Base-by-base conservation (phyloP, 106 monocot species). In the Alisma plantagoaquatica region DNA sequence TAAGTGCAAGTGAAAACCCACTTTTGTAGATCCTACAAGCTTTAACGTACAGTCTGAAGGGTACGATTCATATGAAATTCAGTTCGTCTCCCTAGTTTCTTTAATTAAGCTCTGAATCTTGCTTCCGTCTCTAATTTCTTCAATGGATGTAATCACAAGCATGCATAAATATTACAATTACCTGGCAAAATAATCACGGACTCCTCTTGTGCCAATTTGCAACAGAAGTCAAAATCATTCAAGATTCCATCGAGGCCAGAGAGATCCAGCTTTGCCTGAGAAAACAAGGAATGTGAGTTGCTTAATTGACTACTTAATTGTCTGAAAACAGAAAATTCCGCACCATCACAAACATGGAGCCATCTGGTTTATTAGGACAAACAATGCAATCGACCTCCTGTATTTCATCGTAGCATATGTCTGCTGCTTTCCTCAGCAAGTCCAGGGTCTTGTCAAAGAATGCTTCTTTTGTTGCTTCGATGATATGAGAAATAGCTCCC, bases 331-430 rank as follows among this genome's bases (percentile, higher is more conserved):
- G 3, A 44, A 22, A 33, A 29, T n/a, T 0, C 9, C 56, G 74
- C 26, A 84, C 83, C 83, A 79, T 72, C 18, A 66, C 67, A 78
- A 79, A 78, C 83, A 84, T 84, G 31, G 75, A 75, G 3, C 78
- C 79, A 54, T 84, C 83, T 27, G 83, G 83, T 55, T 84, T 84
- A 46, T 72, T 56, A 25, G 83, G 83, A 32, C 78, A 78, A 12
- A 67, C 57, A 33, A 84, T 75, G 72, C 78, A 78, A 2, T 61
- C 67, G 51, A 79, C 79, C 44, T 84, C 72, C 46, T 75, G 60
- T 35, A 78, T 31, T 41, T 72, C 72, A 29, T 68, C 48, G 31
- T 62, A 75, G 31, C 78, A 75, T 69, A 68, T 25, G 24, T 69
- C 64, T 43, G 83, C 70, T 25, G 59, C 12, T 46, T 75, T 24